Evolutionary conservation across 2,329 filamentous ascomycete species (phyloP), one percentile per base, ranked within the genome.

Genomic region (Orbilia oligospora): DNA sequence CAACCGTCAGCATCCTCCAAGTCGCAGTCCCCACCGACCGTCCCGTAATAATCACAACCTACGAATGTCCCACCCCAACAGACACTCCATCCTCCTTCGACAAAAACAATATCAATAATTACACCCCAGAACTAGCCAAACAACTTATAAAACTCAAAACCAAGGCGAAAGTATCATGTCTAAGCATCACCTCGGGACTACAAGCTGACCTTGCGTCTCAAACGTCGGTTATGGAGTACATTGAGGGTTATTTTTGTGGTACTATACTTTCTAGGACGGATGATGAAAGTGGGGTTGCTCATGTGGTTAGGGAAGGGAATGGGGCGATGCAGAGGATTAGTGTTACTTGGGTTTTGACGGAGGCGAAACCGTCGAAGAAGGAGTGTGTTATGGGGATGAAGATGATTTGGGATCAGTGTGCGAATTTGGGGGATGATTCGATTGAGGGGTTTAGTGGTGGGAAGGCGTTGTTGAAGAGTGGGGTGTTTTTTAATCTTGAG

Each of bases 401-500:
- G 8, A 65, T 33, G 30, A 65, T 72, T 46, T 72, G 27, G 30
- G 16, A 56, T 3, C 24, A 55, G 8, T 72, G 69, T 18, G 64
- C 20, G 5, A 4, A 38, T n/a, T 16, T 18, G 6, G 9, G 6
- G 18, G 48, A n/a, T n/a, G n/a, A n/a, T n/a, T n/a, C n/a, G n/a
- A n/a, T n/a, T 5, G 3, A 36, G 38, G 12, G 22, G 18, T 10
- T 22, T 30, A 18, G 22, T 5, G 69, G 69, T n/a, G 69, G 69
- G 22, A 72, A 63, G 36, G 20, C 64, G 10, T 38, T 46, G 16
- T 44, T 65, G 22, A 22, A 18, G 36, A 38, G 48, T n/a, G 69
- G 69, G 18, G 48, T 56, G 12, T 65, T 56, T 48, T 72, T 24
- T 44, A 41, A 48, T 24, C 22, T 72, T 18, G 44, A 65, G 38